Percentiles rank a stretch among this genome's conserved stretches.
Evolutionary conservation across 2,329 filamentous ascomycete species (phyloP).

Genomic region (Epichloe festucae): DNA sequence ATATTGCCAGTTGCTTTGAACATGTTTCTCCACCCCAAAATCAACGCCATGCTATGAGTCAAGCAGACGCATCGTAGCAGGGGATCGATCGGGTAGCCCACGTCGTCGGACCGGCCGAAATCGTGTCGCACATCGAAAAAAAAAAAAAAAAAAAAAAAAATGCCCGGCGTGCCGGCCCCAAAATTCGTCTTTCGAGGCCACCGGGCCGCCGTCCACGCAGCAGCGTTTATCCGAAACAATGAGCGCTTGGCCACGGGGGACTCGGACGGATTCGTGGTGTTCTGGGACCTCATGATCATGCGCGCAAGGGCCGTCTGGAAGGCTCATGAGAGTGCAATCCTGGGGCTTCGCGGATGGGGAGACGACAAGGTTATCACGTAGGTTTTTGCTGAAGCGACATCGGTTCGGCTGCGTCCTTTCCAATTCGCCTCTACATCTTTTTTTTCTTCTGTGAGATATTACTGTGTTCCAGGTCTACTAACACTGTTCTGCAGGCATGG

Average conservation of each 20-base stretch:
- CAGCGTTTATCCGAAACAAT: conserved; percentile 61
- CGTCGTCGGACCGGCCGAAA: background rate
- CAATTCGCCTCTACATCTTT: background rate
- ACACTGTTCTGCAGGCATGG: conserved; percentile 52
- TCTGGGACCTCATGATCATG: conserved; percentile 77
- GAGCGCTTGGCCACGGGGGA: conserved; percentile 73
- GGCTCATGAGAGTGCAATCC: conserved; percentile 64
- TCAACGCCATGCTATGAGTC: too few relatives aligned
- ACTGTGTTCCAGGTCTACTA: background rate
- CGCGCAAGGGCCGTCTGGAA: conserved; percentile 75
- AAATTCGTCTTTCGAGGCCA: conserved; percentile 72
- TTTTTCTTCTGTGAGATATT: background rate
- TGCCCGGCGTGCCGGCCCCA: conserved; percentile 25
- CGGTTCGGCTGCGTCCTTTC: background rate
- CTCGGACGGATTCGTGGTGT: conserved; percentile 74
- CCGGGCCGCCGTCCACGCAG: conserved; percentile 62
- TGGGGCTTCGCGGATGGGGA: conserved; percentile 62
- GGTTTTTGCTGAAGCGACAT: conserved; percentile 21
- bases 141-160: conserved; percentile 4
- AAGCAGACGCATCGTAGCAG: too few relatives aligned
- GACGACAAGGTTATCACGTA: conserved; percentile 72
- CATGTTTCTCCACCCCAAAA: too few relatives aligned
- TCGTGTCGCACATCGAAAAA: background rate
- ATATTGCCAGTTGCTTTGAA: too few relatives aligned
- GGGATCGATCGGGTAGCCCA: background rate